Base-by-base conservation (phyloP, 1,284 basidiomycete genomes). In the Thecaphora frezii region DNA sequence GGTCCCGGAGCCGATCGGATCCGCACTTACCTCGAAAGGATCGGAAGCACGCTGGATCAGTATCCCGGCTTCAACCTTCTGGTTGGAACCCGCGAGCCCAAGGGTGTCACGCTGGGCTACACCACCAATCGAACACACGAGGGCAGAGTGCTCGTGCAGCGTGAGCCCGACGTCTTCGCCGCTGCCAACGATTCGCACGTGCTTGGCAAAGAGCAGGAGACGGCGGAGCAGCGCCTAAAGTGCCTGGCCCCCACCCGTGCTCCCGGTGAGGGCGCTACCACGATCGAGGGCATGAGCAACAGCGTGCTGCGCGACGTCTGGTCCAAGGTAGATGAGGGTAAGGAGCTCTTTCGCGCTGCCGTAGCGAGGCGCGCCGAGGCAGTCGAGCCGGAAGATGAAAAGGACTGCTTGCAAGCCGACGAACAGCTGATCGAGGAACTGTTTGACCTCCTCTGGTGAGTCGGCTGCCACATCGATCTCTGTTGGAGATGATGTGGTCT, bases 31-130 rank as follows among this genome's bases (percentile, higher is more conserved):
- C 24, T 71, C 3, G 12, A 22, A 7, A 30, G 33, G 0, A 38
- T 68, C 2, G 42, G 22, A 1, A 24, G 2, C 2, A 54, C 44
- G 43, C 30, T 51, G 37, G 63, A 62, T 16, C 21, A 56, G 10
- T 73, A 25, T 25, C 61, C 71, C 0, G 73, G 73, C 2, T 75
- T 75, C 48, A 75, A 73, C 43, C 44, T 75, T 10, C 36, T 75
- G 16, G 42, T 71, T 2, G 71, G 71, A 0, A 16, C 46, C 0
- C 10, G 57, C 7, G 46, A 50, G 1, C n/a, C 18, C 0, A 21
- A 47, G 1, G 50, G 53, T 0, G 45, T 36, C 1, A 53, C 48
- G 0, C 48, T 68, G 0, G 66, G 58, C 5, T 66, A 71, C 22
- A 49, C 58, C 1, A 60, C 66, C 1, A 65, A 71, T 28, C 51